Percentiles rank a stretch among this genome's conserved stretches.
These are phyloP conservation scores for Carex sylvatica DNA, from an alignment of 202 grass and related monocot genomes.

Conservation along the genomic window DNA sequence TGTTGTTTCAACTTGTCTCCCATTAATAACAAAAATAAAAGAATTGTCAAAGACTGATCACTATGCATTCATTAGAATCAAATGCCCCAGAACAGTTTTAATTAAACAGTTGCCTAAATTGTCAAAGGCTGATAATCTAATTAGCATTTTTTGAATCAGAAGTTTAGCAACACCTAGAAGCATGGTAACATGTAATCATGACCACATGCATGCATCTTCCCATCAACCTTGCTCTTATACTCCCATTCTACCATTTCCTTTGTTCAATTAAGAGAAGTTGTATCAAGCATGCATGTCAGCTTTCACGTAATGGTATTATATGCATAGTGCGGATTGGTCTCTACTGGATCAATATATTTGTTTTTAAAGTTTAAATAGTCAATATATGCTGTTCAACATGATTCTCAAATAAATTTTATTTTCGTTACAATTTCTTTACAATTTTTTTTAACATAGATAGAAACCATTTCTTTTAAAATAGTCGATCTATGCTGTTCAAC, in stretches of 20 bases:
- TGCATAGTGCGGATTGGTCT: too few species aligned
- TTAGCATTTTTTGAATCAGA: neutral
- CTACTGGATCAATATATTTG: too few species aligned
- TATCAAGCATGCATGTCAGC: neutral
- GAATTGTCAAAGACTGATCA: neutral
- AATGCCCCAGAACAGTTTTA: neutral
- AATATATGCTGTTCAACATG: too few species aligned
- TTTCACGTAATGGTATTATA: neutral
- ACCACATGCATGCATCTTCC: constrained; percentile 85
- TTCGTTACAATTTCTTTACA: too few species aligned
- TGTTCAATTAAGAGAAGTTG: neutral
- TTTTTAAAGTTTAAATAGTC: too few species aligned
- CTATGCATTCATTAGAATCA: neutral
- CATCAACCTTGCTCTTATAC: constrained; percentile 69
- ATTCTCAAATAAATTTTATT: too few species aligned
- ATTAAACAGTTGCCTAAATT: neutral
- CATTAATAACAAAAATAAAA: neutral
- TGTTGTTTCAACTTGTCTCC: neutral
- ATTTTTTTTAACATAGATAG: too few species aligned
- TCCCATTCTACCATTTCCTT: constrained; percentile 81
- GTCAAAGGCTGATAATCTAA: neutral
- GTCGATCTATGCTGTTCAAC: too few species aligned
- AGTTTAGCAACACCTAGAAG: constrained; percentile 66
- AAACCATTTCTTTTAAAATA: too few species aligned
- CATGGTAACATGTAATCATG: constrained; percentile 81